A percentile compares a stretch with the other conserved stretches of the same genome.
Evolutionary conservation across 305 asterid species (phyloP).

Genomic region (Plantago rigida): DNA sequence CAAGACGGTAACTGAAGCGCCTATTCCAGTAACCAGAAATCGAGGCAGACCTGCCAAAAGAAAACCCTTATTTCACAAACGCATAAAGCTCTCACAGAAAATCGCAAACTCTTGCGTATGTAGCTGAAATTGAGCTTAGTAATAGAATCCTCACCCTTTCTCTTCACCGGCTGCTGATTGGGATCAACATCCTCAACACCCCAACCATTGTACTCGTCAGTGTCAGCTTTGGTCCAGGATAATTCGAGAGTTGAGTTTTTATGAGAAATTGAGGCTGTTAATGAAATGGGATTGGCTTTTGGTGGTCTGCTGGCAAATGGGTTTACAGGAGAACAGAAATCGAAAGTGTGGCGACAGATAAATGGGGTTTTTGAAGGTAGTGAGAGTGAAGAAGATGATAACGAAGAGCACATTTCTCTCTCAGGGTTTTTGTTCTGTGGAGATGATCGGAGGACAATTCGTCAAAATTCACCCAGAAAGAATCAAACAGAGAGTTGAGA

Average conservation of each 20-base stretch:
- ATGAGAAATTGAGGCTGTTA: conserved; percentile 48
- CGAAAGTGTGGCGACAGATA: conserved; percentile 30
- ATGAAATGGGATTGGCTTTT: conserved; percentile 28
- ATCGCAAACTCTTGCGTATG: too few relatives aligned
- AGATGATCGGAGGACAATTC: too few relatives aligned
- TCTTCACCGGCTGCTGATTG: conserved; percentile 21
- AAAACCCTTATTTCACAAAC: conserved; percentile 14
- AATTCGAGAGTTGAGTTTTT: conserved; percentile 32
- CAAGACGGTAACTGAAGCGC: conserved; percentile 50
- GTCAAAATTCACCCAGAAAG: too few relatives aligned
- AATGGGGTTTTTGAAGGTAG: conserved; percentile 37
- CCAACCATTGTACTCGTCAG: conserved; percentile 77
- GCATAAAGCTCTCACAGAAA: too few relatives aligned
- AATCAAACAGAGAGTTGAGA: too few relatives aligned
- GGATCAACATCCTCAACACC: conserved; percentile 41
- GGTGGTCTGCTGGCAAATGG: conserved; percentile 33
- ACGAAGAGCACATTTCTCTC: conserved; percentile 45
- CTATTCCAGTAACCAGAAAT: conserved; percentile 48
- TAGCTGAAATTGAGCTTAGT: background rate
- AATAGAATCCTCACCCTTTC: conserved; percentile 33
- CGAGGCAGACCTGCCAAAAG: conserved; percentile 42
- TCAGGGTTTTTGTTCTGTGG: conserved; percentile 14
- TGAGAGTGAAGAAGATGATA: conserved; percentile 37
- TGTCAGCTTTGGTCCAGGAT: conserved; percentile 36
- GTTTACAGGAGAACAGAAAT: conserved; percentile 30